Base-by-base conservation (phyloP, 495 filamentous ascomycete species). In the Penicillium crystallinum region DNA sequence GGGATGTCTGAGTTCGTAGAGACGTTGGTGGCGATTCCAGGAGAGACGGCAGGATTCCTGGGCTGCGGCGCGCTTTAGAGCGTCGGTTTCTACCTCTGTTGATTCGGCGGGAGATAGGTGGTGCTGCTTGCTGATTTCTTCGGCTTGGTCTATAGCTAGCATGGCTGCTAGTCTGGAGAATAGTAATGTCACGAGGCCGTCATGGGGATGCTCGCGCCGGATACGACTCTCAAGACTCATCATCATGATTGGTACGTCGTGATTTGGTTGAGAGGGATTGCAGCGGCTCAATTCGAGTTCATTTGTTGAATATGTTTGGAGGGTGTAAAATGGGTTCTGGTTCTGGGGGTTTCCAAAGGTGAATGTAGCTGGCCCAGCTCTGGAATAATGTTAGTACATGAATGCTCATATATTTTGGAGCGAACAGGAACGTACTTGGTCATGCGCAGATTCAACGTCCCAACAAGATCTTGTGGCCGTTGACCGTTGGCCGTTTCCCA, bases 1-100 rank as follows among this genome's bases (percentile, higher is more conserved):
- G 15, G 87, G 87, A 61, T 91, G 88, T 25, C 82, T 81, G 10
- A 92, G 74, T 60, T 86, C 86, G 66, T 91, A 88, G 35, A 76
- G 77, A 43, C 72, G 62, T 43, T 73, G 74, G 46, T 81, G 76
- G 14, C 75, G 69, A 62, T 89, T 82, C 84, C 85, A 90, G 7
- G 84, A 80, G 3, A 92, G 74, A 7, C 82, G 80, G 43, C 81
- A 88, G 34, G 83, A 86, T 62, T 92, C 88, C 41, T 83, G 79
- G 43, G 84, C 83, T 4, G 85, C 87, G 17, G 84, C 82, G 30
- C 78, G 75, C 11, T 79, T 75, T 21, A 88, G 78, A 4, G 81
- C 78, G 9, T 77, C 72, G 50, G 77, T 75, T 59, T 84, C 78
- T 3, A 80, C 66, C 34, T 75, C 69, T 1, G 72, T 62, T 9